These are phyloP conservation scores for Catharanthus roseus DNA, from an alignment of 257 asterid genomes.

Conservation along the genomic window DNA sequence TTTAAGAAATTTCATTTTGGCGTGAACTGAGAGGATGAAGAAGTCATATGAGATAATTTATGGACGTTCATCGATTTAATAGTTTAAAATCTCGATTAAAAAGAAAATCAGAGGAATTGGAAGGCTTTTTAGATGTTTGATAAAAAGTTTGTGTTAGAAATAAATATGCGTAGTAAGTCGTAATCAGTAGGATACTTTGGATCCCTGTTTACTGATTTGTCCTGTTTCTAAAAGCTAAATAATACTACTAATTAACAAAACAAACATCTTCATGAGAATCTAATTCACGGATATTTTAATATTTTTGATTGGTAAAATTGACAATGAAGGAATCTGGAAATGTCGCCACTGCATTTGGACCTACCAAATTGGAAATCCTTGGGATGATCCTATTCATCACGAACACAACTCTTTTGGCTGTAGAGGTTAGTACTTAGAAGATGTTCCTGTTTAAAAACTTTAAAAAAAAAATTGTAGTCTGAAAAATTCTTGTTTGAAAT, in stretches of 20 bases:
- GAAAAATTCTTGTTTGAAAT: background rate
- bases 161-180: too few relatives aligned
- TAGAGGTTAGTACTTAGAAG: constrained; percentile 38
- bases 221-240: too few relatives aligned
- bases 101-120: too few relatives aligned
- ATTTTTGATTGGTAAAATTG: constrained; percentile 11
- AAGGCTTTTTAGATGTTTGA: too few relatives aligned
- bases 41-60: too few relatives aligned
- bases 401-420: constrained; percentile 19
- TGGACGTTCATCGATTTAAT: too few relatives aligned
- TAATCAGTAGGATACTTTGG: too few relatives aligned
- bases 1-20: background rate
- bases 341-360: constrained; percentile 53
- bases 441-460: background rate
- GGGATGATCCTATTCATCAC: constrained; percentile 28
- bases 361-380: constrained; percentile 31
- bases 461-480: background rate
- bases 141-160: too few relatives aligned
- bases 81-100: too few relatives aligned
- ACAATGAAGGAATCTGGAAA: constrained; percentile 44
- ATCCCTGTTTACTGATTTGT: too few relatives aligned
- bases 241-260: too few relatives aligned
- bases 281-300: constrained; percentile 13
- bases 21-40: background rate
- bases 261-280: background rate